A percentile compares a stretch with the other conserved stretches of the same genome.
phyloP scores from a whole-genome alignment of 2,329 filamentous ascomycete species.

The Fusarium brevicatenulatum region DNA sequence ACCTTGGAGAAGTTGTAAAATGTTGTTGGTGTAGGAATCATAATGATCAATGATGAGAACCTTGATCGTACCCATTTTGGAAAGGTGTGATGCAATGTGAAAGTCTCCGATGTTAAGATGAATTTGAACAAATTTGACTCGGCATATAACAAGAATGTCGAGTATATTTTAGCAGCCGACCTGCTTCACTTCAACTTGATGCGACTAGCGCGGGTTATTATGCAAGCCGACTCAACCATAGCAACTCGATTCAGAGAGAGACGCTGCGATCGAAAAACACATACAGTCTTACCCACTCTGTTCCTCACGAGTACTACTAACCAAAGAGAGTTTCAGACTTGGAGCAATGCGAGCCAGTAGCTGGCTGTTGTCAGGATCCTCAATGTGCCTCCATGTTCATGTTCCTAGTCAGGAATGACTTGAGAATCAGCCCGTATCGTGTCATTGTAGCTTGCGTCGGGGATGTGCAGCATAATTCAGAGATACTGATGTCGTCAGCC shows the following conservation, averaged over 20 bases:
- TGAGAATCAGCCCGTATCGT: not conserved
- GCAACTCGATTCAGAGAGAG: not conserved
- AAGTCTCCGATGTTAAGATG: not conserved
- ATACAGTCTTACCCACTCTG: not conserved
- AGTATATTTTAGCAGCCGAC: not conserved
- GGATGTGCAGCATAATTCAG: not conserved
- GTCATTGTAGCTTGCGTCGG: not conserved
- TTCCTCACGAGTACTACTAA: not conserved
- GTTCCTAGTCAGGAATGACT: not conserved
- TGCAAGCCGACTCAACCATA: not conserved
- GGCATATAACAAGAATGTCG: not conserved
- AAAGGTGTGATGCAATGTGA: not conserved
- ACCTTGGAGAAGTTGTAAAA: not conserved
- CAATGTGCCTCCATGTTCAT: not conserved
- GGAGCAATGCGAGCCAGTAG: not conserved
- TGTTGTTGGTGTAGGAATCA: not conserved
- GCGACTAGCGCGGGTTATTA: not conserved
- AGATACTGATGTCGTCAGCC: not conserved
- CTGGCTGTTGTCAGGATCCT: not conserved
- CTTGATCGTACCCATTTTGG: not conserved
- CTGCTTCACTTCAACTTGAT: not conserved
- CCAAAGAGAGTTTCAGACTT: not conserved
- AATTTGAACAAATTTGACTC: not conserved
- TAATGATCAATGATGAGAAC: not conserved
- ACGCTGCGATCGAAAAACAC: no score